Conservation (phyloP, 495 filamentous ascomycete species). For the Aspergillus olivimuriae region DNA sequence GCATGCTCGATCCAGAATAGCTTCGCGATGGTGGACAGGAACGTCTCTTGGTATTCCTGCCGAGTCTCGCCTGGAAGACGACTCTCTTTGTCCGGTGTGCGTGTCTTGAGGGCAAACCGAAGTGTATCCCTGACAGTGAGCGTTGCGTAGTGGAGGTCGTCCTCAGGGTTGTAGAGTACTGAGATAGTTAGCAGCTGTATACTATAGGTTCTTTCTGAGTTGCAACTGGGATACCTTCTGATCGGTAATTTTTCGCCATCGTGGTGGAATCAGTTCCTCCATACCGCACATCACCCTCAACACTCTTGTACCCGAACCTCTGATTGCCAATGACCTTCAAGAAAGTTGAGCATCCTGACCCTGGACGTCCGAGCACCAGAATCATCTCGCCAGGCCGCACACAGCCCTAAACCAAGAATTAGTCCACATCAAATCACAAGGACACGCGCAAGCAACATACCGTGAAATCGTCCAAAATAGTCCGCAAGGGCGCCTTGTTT, state of each 20-base stretch:
- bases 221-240: slow-evolving; percentile 34
- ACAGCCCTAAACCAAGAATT: slow-evolving; percentile 39
- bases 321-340: slow-evolving; percentile 65
- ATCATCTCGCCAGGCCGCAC: slow-evolving; percentile 45
- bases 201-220: too few relatives aligned
- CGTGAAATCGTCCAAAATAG: slow-evolving; percentile 58
- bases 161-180: slow-evolving; percentile 63
- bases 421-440: slow-evolving; percentile 9
- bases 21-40: slow-evolving; percentile 64
- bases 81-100: slow-evolving; percentile 59
- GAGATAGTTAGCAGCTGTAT: background rate
- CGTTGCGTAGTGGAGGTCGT: slow-evolving; percentile 71
- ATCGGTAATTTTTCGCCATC: slow-evolving; percentile 61
- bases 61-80: slow-evolving; percentile 53
- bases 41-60: slow-evolving; percentile 57
- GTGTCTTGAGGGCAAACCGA: slow-evolving; percentile 60
- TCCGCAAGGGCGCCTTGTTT: slow-evolving; percentile 48
- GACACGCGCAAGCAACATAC: slow-evolving; percentile 24
- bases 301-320: slow-evolving; percentile 53
- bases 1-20: slow-evolving; percentile 75
- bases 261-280: slow-evolving; percentile 53
- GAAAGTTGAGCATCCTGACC: slow-evolving; percentile 66
- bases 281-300: slow-evolving; percentile 59
- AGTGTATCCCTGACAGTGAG: slow-evolving; percentile 65
- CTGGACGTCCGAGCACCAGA: slow-evolving; percentile 66